Conservation (phyloP, 805 yeast species). For the Candida parachauliodes region DNA sequence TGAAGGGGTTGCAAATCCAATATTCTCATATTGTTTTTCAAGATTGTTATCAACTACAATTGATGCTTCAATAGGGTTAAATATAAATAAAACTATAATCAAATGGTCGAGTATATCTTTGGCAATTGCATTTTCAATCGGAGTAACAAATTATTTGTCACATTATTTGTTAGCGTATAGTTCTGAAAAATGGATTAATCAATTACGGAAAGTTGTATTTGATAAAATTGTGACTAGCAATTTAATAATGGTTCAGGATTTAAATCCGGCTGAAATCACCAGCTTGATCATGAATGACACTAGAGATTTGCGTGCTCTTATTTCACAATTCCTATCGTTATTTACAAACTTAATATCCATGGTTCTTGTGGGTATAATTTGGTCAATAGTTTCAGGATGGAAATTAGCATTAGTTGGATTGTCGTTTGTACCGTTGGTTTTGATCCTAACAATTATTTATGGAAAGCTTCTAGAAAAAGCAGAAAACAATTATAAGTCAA, state of each 20-base stretch:
- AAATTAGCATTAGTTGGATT: slow-evolving; percentile 78
- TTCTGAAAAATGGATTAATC: slow-evolving; percentile 66
- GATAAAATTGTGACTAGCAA: slow-evolving; percentile 48
- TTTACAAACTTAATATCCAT: slow-evolving; percentile 51
- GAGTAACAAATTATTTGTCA: slow-evolving; percentile 50
- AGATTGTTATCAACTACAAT: slow-evolving; percentile 63
- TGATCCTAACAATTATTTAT: slow-evolving; percentile 48
- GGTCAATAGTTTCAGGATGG: slow-evolving; percentile 86
- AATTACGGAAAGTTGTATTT: slow-evolving; percentile 50
- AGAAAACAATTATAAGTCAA: slow-evolving; percentile 59
- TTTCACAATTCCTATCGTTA: slow-evolving; percentile 59
- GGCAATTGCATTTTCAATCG: slow-evolving; percentile 61
- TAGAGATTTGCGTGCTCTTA: slow-evolving; percentile 66
- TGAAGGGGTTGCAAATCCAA: slow-evolving; percentile 67
- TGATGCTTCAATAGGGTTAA: slow-evolving; percentile 33
- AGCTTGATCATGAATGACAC: slow-evolving; percentile 77
- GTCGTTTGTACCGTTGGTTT: slow-evolving; percentile 65
- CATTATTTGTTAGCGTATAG: slow-evolving; percentile 48
- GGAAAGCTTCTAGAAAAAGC: slow-evolving; percentile 47
- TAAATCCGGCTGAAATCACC: slow-evolving; percentile 49
- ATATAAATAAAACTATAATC: slow-evolving; percentile 28
- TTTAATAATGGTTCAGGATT: slow-evolving; percentile 46
- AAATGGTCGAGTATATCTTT: slow-evolving; percentile 72
- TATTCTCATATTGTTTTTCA: slow-evolving; percentile 76
- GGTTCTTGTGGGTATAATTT: slow-evolving; percentile 57